Evolutionary conservation across 352 stramenopile species (phyloP).

Genomic region (Phytophthora melonis): DNA sequence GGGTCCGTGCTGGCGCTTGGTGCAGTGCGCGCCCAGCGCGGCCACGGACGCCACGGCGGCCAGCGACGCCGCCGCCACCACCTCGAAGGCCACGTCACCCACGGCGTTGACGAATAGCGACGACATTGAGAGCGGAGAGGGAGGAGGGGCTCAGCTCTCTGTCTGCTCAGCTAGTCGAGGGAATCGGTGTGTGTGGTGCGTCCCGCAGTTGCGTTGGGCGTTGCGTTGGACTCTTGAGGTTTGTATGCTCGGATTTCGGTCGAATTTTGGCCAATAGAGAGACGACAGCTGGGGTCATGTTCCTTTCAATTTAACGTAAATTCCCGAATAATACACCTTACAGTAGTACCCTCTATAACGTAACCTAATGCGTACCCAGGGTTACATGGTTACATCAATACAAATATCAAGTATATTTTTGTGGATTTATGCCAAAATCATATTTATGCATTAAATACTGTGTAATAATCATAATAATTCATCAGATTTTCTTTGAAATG

Average conservation of each 20-base stretch:
- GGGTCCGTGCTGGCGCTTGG: conserved; percentile 37
- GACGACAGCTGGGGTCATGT: conserved; percentile 3
- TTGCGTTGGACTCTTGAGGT: conserved; percentile 6
- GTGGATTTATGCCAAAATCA: too few species aligned
- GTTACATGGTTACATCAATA: too few species aligned
- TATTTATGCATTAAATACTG: too few species aligned
- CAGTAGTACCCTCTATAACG: too few species aligned
- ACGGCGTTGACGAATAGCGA: conserved; percentile 50
- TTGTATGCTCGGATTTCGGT: conserved; percentile 5
- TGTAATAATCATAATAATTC: too few species aligned
- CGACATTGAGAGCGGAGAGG: conserved; percentile 22
- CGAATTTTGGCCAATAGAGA: conserved; percentile 14
- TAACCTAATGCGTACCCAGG: too few species aligned
- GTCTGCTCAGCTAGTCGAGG: neutral
- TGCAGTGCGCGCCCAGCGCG: conserved; percentile 39
- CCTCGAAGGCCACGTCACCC: conserved; percentile 55
- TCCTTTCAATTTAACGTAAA: conserved; percentile 2
- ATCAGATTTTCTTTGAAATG: too few species aligned
- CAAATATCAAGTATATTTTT: too few species aligned
- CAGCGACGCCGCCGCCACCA: conserved; percentile 58
- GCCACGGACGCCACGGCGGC: conserved; percentile 51
- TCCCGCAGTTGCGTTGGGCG: conserved; percentile 1
- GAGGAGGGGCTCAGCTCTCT: neutral
- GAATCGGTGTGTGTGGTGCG: conserved; percentile 22
- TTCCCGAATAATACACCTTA: too few species aligned